A percentile compares a stretch with the other conserved stretches of the same genome.
Evolutionary conservation across 176 grass and related monocot genomes (phyloP).

Genomic region (Eragrostis nindensis): DNA sequence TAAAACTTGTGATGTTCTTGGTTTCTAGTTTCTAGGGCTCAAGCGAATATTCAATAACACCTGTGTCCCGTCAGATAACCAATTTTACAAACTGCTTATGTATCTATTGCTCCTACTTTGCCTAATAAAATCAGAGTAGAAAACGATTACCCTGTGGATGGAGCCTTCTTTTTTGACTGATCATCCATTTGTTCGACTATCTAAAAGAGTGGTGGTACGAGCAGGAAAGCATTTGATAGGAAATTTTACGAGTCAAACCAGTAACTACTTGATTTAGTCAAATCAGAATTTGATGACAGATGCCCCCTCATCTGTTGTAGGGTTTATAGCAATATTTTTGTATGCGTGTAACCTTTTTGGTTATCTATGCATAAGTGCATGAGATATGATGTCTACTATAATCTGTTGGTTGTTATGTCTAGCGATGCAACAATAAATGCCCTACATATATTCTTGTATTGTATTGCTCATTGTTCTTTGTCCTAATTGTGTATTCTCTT

Average conservation of each 20-base stretch:
- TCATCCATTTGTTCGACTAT: neutral
- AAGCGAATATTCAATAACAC: constrained; percentile 13
- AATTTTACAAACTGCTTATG: too few relatives aligned
- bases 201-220: neutral
- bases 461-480: neutral
- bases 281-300: neutral
- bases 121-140: constrained; percentile 25
- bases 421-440: neutral
- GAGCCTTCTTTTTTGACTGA: neutral
- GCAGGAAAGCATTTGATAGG: neutral
- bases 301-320: neutral
- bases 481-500: constrained; percentile 28
- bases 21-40: neutral
- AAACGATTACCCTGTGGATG: neutral
- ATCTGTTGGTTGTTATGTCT: constrained; percentile 27
- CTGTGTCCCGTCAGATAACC: too few relatives aligned
- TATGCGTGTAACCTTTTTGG: neutral
- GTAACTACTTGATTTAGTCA: neutral
- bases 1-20: constrained; percentile 3
- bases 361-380: neutral
- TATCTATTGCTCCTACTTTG: too few relatives aligned
- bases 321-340: neutral
- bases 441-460: constrained; percentile 9
- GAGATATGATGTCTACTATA: constrained; percentile 3
- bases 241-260: neutral